A percentile compares a stretch with the other conserved stretches of the same genome.
Conservation (phyloP, 2,329 filamentous ascomycete species). For the Alternaria hordeiaustralica region DNA sequence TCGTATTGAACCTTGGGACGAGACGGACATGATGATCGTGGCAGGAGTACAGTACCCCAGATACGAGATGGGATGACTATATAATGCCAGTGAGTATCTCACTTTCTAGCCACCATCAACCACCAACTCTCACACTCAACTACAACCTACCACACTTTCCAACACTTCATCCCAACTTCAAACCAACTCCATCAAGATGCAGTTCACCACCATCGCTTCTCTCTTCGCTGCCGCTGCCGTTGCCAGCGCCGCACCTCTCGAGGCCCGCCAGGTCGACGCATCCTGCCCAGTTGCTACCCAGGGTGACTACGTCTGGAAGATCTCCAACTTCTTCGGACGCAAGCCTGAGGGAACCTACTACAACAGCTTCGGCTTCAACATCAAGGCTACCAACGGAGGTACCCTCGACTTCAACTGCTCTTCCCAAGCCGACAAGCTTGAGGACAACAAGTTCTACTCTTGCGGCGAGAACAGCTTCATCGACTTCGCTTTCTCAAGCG, state of each 20-base stretch:
- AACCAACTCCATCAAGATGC: constrained; percentile 18
- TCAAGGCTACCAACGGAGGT: constrained; percentile 22
- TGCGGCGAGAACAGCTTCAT: constrained; percentile 23
- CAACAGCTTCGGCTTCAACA: constrained; percentile 23
- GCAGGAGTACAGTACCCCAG: neutral
- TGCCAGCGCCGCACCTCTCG: constrained; percentile 18
- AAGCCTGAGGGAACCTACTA: constrained; percentile 27
- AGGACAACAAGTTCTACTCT: constrained; percentile 17
- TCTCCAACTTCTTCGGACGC: constrained; percentile 24
- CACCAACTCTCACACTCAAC: constrained; percentile 5
- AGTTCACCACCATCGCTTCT: constrained; percentile 24
- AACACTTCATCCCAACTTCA: neutral
- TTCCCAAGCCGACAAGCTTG: neutral
- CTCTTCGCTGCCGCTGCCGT: constrained; percentile 21
- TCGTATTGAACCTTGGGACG: neutral
- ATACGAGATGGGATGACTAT: constrained; percentile 5
- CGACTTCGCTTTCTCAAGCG: constrained; percentile 18
- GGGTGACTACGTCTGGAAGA: constrained; percentile 31
- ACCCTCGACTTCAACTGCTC: constrained; percentile 19
- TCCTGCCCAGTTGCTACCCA: constrained; percentile 8
- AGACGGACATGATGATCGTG: neutral
- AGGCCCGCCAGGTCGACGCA: constrained; percentile 7
- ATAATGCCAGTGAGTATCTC: neutral
- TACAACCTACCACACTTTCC: neutral
- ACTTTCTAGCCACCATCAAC: constrained; percentile 1